Percentiles rank a stretch among this genome's conserved stretches.
phyloP scores from a whole-genome alignment of 2,329 filamentous ascomycete genomes.

The Colletotrichum sp. region DNA sequence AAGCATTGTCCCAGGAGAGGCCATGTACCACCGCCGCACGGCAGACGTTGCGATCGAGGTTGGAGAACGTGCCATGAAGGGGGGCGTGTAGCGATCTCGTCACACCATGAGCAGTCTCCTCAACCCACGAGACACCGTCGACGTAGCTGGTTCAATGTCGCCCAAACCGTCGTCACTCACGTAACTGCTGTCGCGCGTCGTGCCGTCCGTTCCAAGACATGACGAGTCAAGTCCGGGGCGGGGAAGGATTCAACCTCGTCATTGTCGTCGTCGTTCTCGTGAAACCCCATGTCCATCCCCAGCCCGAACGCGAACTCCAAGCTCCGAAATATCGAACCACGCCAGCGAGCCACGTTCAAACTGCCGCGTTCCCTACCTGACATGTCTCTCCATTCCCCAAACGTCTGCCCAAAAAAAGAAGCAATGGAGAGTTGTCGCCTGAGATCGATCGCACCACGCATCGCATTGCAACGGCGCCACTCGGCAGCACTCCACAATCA shows the following conservation, averaged over 20 bases:
- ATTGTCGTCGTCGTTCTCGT: background rate
- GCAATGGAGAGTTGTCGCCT: background rate
- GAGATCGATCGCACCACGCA: constrained; percentile 1
- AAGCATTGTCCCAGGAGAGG: background rate
- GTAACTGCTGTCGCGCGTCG: background rate
- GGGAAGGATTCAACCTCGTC: background rate
- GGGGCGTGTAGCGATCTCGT: background rate
- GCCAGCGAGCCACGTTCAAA: background rate
- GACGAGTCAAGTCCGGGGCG: background rate
- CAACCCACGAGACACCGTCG: background rate
- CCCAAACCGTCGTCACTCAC: background rate
- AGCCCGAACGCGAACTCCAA: background rate
- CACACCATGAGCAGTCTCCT: background rate
- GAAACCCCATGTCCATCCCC: background rate
- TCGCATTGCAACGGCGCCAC: constrained; percentile 1
- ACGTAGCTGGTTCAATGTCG: background rate
- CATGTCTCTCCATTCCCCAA: background rate
- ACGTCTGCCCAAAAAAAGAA: background rate
- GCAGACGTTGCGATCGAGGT: background rate
- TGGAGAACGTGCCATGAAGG: background rate
- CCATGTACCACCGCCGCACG: background rate
- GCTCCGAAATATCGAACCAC: background rate
- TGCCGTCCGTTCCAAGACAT: background rate
- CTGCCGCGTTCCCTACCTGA: background rate
- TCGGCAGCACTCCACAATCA: background rate